These are phyloP conservation scores for Diplotaxis tenuifolia DNA, from an alignment of 345 rosid species.

Conservation along the genomic window DNA sequence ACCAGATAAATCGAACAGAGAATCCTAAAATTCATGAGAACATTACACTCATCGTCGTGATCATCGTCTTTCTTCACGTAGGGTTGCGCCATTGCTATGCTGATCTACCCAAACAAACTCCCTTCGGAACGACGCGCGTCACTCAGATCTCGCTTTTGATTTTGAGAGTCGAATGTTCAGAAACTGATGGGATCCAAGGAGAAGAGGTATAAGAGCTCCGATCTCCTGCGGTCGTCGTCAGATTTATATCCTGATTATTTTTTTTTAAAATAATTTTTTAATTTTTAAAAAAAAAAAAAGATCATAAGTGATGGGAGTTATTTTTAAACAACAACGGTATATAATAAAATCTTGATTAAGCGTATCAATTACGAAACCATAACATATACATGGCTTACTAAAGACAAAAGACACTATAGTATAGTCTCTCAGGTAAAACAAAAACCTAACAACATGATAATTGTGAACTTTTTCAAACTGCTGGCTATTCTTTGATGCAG, in stretches of 20 bases:
- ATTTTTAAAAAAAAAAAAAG: no score
- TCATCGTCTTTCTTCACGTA: constrained; percentile 95
- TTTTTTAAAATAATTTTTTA: no score
- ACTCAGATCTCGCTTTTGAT: constrained; percentile 27
- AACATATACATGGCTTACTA: constrained; percentile 7
- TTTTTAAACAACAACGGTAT: not conserved
- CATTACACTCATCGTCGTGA: constrained; percentile 92
- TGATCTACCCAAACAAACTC: constrained; percentile 21
- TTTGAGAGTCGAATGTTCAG: not conserved
- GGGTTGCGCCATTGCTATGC: constrained; percentile 81
- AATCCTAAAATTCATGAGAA: not conserved
- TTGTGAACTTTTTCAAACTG: not conserved
- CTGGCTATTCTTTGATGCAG: not conserved
- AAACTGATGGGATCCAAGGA: constrained; percentile 17
- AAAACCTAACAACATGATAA: not conserved
- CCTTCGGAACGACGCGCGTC: constrained; percentile 20
- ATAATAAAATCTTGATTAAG: not conserved
- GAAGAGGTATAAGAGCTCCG: not conserved
- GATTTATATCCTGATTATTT: not conserved
- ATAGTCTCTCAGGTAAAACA: constrained; percentile 20
- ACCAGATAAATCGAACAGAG: not conserved
- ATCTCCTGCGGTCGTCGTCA: constrained; percentile 21
- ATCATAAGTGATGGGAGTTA: not conserved
- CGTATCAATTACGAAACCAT: constrained; percentile 16
- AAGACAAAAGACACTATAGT: not conserved